Evolutionary conservation across 1,284 basidiomycete species (phyloP), one percentile per base, ranked within the genome.

Genomic region (Malassezia nana): DNA sequence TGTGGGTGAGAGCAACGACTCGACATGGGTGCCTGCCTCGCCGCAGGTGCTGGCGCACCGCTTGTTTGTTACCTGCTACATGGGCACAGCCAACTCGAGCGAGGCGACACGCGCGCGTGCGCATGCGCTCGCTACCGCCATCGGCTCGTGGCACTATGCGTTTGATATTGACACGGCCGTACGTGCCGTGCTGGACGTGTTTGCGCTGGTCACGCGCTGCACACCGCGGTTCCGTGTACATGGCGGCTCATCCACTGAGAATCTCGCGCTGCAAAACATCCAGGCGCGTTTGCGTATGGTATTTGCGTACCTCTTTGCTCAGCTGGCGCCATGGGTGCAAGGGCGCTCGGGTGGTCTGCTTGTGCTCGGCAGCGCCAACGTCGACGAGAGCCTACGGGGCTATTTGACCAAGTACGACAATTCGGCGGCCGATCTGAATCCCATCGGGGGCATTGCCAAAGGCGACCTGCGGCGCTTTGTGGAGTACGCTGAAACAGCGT

Each of bases 391-490:
- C 76, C 79, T 98, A 55, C 83, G 94, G 55, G 94, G 94, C 3
- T 98, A 98, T 75, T 78, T 95, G 59, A 99, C 94, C 0, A 98
- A 98, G 77, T 98, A 98, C 74, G 94, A 99, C 75, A 80, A 79
- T 68, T 79, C 78, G 22, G 76, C 76, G 35, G 80, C 94, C 49
- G 92, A 99, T 74, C 82, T 99, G 71, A 99, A 99, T 74, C 94
- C 92, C 3, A 98, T 99, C 64, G 94, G 94, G 7, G 88, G 86
- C 1, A 95, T 98, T 74, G 91, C 87, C 75, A 98, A 99, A 77
- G 91, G 89, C 0, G 94, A 98, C 75, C 77, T 98, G 58, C 98
- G 95, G 78, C 84, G 84, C 60, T 98, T 96, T 74, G 95, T 99
- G 63, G 83, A 82, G 0, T 92, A 86, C 64, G 89, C 89, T 1